A percentile compares a stretch with the other conserved stretches of the same genome.
phyloP scores from a whole-genome alignment of 192 early-diverging fungal species.

The Physocladia obscura region DNA sequence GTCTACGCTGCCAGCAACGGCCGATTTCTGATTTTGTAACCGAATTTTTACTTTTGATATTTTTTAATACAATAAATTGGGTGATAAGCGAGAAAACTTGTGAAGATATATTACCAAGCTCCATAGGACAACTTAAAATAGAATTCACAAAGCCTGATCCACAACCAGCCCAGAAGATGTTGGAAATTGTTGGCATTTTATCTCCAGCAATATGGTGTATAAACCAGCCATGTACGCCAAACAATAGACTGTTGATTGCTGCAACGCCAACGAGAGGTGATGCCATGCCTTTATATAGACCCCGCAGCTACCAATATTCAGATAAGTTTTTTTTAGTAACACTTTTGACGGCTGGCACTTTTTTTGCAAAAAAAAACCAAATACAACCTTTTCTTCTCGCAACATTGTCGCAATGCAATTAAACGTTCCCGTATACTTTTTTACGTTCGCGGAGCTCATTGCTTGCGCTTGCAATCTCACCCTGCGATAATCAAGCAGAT shows the following conservation, averaged over 20 bases:
- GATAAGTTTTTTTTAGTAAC: no score
- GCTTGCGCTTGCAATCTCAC: conserved; percentile 43
- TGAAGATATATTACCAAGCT: conserved; percentile 30
- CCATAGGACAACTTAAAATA: conserved; percentile 53
- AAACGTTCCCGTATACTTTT: conserved; percentile 26
- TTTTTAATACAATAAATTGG: not conserved
- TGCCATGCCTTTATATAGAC: conserved; percentile 94
- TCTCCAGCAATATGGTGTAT: conserved; percentile 41
- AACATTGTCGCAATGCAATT: conserved; percentile 40
- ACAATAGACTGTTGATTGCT: conserved; percentile 45
- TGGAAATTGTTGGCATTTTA: conserved; percentile 11
- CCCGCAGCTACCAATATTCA: conserved; percentile 33
- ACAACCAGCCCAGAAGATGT: conserved; percentile 46
- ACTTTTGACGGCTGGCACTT: not conserved
- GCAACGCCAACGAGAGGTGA: conserved; percentile 88
- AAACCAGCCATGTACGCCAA: conserved; percentile 51
- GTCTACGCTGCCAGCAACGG: not conserved
- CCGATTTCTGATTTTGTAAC: conserved; percentile 42
- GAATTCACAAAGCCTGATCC: conserved; percentile 46
- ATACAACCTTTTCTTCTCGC: conserved; percentile 39
- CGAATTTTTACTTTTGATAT: conserved; percentile 42
- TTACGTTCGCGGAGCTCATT: not conserved
- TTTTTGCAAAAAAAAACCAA: not conserved
- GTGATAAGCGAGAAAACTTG: not conserved
- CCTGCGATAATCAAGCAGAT: conserved; percentile 15